Base-by-base conservation (phyloP, 331 rosid genomes). In the Quercus phellos region DNA sequence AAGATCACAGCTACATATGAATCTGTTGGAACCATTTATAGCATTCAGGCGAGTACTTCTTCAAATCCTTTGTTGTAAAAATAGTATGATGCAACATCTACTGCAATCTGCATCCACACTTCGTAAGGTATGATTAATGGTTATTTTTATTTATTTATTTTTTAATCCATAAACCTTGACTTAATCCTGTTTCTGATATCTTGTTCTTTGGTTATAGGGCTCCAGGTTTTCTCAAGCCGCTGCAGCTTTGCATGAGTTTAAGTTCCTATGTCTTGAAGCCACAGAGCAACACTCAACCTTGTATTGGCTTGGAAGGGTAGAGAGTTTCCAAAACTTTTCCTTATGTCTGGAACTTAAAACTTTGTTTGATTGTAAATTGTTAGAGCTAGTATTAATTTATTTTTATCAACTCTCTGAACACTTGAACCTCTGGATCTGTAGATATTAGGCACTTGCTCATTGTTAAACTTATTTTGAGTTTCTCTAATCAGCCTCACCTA, bases 221-320 rank as follows among this genome's bases (percentile, higher is more conserved):
- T 88, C 85, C 75, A 90, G 99, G 82, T 92, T 87, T 83, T 92
- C 97, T 87, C 97, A 90, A 81, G 94, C 97, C 29, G 97, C 97
- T 72, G 90, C 91, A 42, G 90, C 94, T 66, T 83, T 94, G 89
- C 97, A 94, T 43, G 94, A 94, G 90, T 89, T 90, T 75, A 94
- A 92, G 85, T 84, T 83, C 75, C 96, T 94, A 51, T 83, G 85
- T 86, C 87, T 87, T 53, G 90, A 85, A 76, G 78, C 86, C 54
- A 83, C 85, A 77, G 94, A 82, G 78, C 88, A 88, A 82, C 74
- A 43, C 55, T 84, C 96, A 51, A 46, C 92, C 80, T 77, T 88
- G 72, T 92, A 90, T 82, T 90, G 94, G 97, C 91, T 83, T 55
- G 99, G 99, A 88, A 86, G 95, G 97, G 99, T 94, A 86, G 76